These are phyloP conservation scores for Aspergillus sclerotiicarbonarius DNA, from an alignment of 495 filamentous ascomycete genomes.

Conservation along the genomic window DNA sequence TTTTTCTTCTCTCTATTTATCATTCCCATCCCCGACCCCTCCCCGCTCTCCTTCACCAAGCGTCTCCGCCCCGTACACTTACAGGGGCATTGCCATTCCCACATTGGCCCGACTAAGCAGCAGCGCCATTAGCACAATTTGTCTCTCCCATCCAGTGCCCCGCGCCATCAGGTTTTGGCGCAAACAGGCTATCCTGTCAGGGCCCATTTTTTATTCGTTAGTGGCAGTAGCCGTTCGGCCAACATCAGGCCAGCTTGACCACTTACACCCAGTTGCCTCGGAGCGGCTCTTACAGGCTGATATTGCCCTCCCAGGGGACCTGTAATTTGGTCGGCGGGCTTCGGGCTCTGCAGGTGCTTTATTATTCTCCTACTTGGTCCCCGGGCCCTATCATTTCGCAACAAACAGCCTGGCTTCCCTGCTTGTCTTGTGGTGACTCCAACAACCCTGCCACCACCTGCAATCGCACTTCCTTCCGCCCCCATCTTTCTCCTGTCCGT, in stretches of 20 bases:
- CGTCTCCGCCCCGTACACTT: not conserved
- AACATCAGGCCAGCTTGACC: slow-evolving; percentile 23
- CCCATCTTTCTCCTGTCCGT: not conserved
- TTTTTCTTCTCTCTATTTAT: not conserved
- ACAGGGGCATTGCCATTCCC: not conserved
- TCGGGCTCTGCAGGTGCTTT: too few relatives aligned
- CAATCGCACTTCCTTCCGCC: not conserved
- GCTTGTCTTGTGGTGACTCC: too few relatives aligned
- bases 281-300: slow-evolving; percentile 12
- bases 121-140: slow-evolving; percentile 16
- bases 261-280: slow-evolving; percentile 5
- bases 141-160: slow-evolving; percentile 10
- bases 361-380: too few relatives aligned
- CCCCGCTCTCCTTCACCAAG: slow-evolving; percentile 5
- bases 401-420: not conserved
- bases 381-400: too few relatives aligned
- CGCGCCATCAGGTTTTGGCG: slow-evolving; percentile 26
- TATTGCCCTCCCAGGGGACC: slow-evolving; percentile 6
- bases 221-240: slow-evolving; percentile 24
- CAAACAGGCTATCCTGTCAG: slow-evolving; percentile 23
- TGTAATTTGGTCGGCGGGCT: not conserved
- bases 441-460: not conserved
- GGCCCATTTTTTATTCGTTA: slow-evolving; percentile 25
- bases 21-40: not conserved
- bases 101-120: too few relatives aligned